These are phyloP conservation scores for Fennellomyces sp. DNA, from an alignment of 371 early-diverging fungal genomes.

Conservation along the genomic window DNA sequence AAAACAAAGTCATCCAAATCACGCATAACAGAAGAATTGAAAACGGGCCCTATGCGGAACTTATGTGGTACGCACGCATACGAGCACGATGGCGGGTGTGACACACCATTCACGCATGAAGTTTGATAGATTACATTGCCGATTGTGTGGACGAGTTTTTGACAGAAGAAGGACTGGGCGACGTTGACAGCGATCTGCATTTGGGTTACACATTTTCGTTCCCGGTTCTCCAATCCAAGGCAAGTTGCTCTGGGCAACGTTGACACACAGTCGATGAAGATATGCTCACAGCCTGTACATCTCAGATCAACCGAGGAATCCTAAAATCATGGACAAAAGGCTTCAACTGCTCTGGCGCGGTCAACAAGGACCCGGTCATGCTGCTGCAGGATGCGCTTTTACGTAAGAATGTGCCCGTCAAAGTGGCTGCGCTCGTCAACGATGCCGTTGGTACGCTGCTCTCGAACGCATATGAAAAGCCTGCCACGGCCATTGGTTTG, in stretches of 20 bases:
- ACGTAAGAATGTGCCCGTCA: slow-evolving; percentile 72
- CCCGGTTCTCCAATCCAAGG: slow-evolving; percentile 83
- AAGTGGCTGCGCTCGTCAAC: slow-evolving; percentile 90
- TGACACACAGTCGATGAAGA: too few species aligned
- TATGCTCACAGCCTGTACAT: not conserved
- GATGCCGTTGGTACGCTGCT: slow-evolving; percentile 96
- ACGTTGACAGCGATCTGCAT: slow-evolving; percentile 45
- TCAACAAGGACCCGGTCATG: slow-evolving; percentile 87
- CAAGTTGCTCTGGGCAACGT: too few species aligned
- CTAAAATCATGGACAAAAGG: slow-evolving; percentile 95
- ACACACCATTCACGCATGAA: not conserved
- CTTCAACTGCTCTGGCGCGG: slow-evolving; percentile 77
- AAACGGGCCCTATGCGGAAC: slow-evolving; percentile 61
- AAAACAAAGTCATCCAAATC: slow-evolving; percentile 77
- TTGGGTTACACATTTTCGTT: slow-evolving; percentile 97
- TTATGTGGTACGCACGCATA: slow-evolving; percentile 36
- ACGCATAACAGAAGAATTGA: slow-evolving; percentile 78
- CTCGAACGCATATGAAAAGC: slow-evolving; percentile 83
- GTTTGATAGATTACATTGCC: slow-evolving; percentile 87
- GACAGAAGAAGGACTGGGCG: slow-evolving; percentile 53
- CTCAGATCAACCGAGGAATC: slow-evolving; percentile 69
- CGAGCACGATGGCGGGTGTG: not conserved
- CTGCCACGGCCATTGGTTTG: slow-evolving; percentile 84
- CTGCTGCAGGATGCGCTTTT: slow-evolving; percentile 85
- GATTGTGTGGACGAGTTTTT: slow-evolving; percentile 84